Evolutionary conservation across 2,329 filamentous ascomycete genomes (phyloP).

Genomic region (Colletotrichum higginsianum): DNA sequence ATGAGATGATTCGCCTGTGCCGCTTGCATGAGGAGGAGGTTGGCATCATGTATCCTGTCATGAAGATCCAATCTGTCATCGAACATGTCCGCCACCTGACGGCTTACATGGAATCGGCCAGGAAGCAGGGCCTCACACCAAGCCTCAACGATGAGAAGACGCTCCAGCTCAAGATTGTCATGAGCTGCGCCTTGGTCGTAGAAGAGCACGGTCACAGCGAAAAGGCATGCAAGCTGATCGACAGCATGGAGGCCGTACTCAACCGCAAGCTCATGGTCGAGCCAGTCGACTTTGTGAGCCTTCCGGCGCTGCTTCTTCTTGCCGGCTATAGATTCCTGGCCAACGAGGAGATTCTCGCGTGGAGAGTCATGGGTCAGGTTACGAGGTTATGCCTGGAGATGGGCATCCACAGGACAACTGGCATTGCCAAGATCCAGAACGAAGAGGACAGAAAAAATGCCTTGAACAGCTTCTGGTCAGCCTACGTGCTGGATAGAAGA

Average conservation of each 20-base stretch:
- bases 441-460: conserved; percentile 78
- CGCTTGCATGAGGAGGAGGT: conserved; percentile 90
- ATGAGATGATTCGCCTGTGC: conserved; percentile 86
- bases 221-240: conserved; percentile 80
- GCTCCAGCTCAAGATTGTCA: conserved; percentile 84
- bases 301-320: conserved; percentile 67
- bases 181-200: conserved; percentile 83
- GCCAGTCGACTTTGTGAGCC: conserved; percentile 60
- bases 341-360: conserved; percentile 88
- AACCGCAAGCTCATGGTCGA: conserved; percentile 76
- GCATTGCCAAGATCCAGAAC: conserved; percentile 77
- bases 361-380: conserved; percentile 88
- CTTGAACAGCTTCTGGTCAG: conserved; percentile 85
- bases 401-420: conserved; percentile 85
- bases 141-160: conserved; percentile 69
- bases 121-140: conserved; percentile 51
- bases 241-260: conserved; percentile 80
- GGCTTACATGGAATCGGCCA: conserved; percentile 76
- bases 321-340: conserved; percentile 84
- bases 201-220: conserved; percentile 86
- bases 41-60: conserved; percentile 91
- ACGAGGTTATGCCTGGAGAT: conserved; percentile 84
- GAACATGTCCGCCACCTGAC: conserved; percentile 79
- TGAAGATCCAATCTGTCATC: conserved; percentile 81
- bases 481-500: conserved; percentile 86